A percentile compares a stretch with the other conserved stretches of the same genome.
phyloP scores from a whole-genome alignment of 257 asterid genomes.

The Plectranthus barbatus region DNA sequence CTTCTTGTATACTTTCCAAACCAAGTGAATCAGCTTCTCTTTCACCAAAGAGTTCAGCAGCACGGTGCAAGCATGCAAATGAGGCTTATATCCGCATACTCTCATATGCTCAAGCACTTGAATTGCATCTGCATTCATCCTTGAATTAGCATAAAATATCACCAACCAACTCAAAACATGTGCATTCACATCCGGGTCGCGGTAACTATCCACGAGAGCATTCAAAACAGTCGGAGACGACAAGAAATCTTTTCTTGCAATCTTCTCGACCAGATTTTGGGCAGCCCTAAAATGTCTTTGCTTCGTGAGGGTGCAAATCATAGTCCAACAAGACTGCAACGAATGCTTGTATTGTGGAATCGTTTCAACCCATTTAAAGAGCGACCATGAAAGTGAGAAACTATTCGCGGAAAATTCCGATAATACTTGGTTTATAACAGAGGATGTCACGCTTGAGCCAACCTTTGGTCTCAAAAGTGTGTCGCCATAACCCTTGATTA shows the following conservation, averaged over 20 bases:
- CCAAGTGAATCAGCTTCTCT: constrained; percentile 53
- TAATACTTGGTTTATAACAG: constrained; percentile 45
- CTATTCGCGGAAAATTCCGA: constrained; percentile 35
- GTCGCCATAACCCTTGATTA: constrained; percentile 66
- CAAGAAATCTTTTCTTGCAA: constrained; percentile 62
- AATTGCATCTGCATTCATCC: constrained; percentile 60
- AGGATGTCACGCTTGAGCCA: constrained; percentile 51
- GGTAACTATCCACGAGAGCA: constrained; percentile 36
- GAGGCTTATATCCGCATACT: constrained; percentile 54
- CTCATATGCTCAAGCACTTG: constrained; percentile 86
- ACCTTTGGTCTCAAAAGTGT: constrained; percentile 58
- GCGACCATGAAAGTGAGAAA: constrained; percentile 48
- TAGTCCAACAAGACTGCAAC: constrained; percentile 65
- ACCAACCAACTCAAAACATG: constrained; percentile 92
- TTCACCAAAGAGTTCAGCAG: constrained; percentile 75
- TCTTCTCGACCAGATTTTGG: constrained; percentile 50
- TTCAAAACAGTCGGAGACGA: constrained; percentile 81
- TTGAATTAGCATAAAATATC: constrained; percentile 65
- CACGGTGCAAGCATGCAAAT: constrained; percentile 76
- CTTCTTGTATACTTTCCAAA: constrained; percentile 68
- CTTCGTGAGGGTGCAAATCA: constrained; percentile 67
- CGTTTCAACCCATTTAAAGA: constrained; percentile 79
- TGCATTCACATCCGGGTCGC: constrained; percentile 52
- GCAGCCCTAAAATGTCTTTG: constrained; percentile 64
- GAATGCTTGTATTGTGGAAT: constrained; percentile 66